A percentile compares a stretch with the other conserved stretches of the same genome.
phyloP scores from a whole-genome alignment of 2,329 filamentous ascomycete genomes.

The Cyclaneusma minus region DNA sequence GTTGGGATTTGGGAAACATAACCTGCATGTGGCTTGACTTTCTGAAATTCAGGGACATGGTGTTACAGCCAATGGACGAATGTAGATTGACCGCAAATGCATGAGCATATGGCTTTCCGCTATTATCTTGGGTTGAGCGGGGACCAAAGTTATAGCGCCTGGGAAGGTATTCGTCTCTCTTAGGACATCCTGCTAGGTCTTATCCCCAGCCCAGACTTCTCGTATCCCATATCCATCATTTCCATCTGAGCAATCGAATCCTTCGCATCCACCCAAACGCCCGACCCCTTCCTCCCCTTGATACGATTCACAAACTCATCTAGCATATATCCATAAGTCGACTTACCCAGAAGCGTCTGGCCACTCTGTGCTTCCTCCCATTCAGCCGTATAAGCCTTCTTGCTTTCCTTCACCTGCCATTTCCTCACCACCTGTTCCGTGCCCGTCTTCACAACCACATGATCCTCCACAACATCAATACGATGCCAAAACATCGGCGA shows the following conservation, averaged over 20 bases:
- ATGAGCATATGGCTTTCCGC: too few species aligned
- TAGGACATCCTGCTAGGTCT: conserved; percentile 13
- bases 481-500: conserved; percentile 9
- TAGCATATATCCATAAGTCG: conserved; percentile 28
- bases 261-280: conserved; percentile 24
- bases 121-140: too few species aligned
- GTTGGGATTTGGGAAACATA: too few species aligned
- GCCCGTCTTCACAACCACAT: conserved; percentile 6
- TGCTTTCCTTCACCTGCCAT: conserved; percentile 8
- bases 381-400: conserved; percentile 11
- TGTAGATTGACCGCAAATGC: too few species aligned
- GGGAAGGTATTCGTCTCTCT: too few species aligned
- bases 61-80: too few species aligned
- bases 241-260: conserved; percentile 28
- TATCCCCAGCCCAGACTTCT: conserved; percentile 21
- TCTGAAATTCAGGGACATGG: too few species aligned
- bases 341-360: too few species aligned
- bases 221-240: conserved; percentile 30
- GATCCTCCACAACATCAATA: conserved; percentile 8
- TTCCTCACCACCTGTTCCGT: conserved; percentile 5
- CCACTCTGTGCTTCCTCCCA: conserved; percentile 6
- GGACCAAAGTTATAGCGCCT: too few species aligned
- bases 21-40: too few species aligned
- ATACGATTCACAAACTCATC: conserved; percentile 32
- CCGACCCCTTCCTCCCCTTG: conserved; percentile 21